phyloP scores from a whole-genome alignment of 208 protist species.

The Phytomonas francai region DNA sequence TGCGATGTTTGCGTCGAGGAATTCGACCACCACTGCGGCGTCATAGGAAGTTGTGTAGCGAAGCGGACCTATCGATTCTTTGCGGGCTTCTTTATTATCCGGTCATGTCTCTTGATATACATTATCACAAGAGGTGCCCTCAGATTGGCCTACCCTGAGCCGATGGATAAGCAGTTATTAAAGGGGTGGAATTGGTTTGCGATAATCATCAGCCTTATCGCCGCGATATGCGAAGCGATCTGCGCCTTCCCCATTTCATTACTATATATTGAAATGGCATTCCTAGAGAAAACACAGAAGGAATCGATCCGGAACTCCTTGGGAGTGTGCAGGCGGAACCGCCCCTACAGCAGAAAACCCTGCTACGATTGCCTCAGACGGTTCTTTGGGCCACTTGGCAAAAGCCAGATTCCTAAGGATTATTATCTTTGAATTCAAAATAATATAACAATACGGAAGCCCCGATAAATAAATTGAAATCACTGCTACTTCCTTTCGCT shows the following conservation, averaged over 20 bases:
- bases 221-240: neutral
- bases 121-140: no score
- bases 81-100: constrained; percentile 56
- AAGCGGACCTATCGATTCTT: constrained; percentile 83
- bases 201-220: no score
- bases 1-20: constrained; percentile 83
- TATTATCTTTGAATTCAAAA: constrained; percentile 1
- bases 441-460: no score
- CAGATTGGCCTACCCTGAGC: no score
- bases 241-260: neutral
- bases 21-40: constrained; percentile 82
- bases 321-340: neutral
- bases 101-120: constrained; percentile 29
- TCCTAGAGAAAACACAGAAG: neutral
- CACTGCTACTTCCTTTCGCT: no score
- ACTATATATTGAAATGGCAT: neutral
- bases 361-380: neutral
- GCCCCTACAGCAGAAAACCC: neutral
- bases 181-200: constrained; percentile 1
- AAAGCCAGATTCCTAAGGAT: neutral
- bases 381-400: constrained; percentile 2
- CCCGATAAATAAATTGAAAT: no score
- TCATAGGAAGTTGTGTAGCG: constrained; percentile 72
- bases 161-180: neutral
- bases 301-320: neutral